Conservation (phyloP, 176 grass and related monocot genomes). For the Urochloa ruziziensis region DNA sequence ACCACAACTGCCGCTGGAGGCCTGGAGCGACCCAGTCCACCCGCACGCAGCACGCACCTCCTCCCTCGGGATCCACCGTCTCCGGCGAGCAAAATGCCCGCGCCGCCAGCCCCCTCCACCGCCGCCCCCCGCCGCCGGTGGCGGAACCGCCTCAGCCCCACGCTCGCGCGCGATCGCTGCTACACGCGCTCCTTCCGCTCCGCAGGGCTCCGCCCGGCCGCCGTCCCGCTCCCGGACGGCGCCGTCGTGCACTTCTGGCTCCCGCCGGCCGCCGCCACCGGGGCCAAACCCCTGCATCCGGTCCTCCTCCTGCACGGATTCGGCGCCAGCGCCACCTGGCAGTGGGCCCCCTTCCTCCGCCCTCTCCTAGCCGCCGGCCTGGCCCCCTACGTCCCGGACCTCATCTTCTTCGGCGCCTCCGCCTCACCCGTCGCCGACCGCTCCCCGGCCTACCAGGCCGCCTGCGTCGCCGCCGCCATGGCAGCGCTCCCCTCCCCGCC, state of each 20-base stretch:
- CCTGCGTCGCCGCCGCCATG: slow-evolving; percentile 39
- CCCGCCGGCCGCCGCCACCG: slow-evolving; percentile 27
- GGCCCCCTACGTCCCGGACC: slow-evolving; percentile 83
- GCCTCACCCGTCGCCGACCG: slow-evolving; percentile 51
- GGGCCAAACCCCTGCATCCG: slow-evolving; percentile 23
- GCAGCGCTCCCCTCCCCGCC: slow-evolving; percentile 33
- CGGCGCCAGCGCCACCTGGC: slow-evolving; percentile 80
- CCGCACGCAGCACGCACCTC: not conserved
- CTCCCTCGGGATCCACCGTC: not conserved
- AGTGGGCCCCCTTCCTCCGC: slow-evolving; percentile 70
- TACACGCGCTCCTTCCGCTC: slow-evolving; percentile 67
- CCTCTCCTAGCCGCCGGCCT: slow-evolving; percentile 75
- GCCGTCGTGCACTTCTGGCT: slow-evolving; percentile 73
- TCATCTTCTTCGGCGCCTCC: slow-evolving; percentile 87
- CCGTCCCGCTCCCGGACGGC: slow-evolving; percentile 53
- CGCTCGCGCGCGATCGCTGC: slow-evolving; percentile 63
- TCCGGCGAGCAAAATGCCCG: slow-evolving; percentile 33
- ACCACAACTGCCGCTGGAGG: too few species aligned
- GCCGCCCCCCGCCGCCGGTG: slow-evolving; percentile 21
- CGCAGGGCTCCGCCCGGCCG: slow-evolving; percentile 57
- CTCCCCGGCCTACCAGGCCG: slow-evolving; percentile 74
- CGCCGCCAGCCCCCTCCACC: not conserved
- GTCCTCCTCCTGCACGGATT: slow-evolving; percentile 89
- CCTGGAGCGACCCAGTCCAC: slow-evolving; percentile 24
- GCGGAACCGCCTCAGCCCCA: slow-evolving; percentile 54